Evolutionary conservation across 2,329 filamentous ascomycete species (phyloP).

Genomic region (Fusarium brachygibbosum): DNA sequence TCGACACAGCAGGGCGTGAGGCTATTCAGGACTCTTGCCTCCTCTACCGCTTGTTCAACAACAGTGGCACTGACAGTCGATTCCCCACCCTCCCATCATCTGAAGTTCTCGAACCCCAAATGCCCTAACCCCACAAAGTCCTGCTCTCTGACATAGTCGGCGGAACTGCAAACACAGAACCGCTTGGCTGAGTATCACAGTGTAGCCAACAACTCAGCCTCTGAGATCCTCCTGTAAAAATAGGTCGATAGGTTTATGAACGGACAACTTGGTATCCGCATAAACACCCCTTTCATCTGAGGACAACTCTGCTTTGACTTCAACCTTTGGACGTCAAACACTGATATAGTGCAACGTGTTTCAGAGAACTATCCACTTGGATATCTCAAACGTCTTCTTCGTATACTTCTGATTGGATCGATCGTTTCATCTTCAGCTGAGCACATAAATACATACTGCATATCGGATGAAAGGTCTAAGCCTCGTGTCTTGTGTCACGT

Average conservation of each 20-base stretch:
- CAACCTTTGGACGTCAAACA: conserved; percentile 27
- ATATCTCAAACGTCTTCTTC: conserved; percentile 26
- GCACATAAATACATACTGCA: conserved; percentile 18
- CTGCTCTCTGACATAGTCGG: neutral
- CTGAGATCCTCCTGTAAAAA: neutral
- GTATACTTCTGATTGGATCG: conserved; percentile 23
- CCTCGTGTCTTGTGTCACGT: conserved; percentile 36
- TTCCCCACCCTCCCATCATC: conserved; percentile 20
- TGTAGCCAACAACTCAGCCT: neutral
- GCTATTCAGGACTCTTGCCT: neutral
- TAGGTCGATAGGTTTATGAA: conserved; percentile 2
- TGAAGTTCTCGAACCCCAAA: conserved; percentile 29
- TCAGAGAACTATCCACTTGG: conserved; percentile 27
- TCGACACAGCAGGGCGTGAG: neutral
- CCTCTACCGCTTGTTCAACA: conserved; percentile 3
- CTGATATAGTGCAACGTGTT: conserved; percentile 20
- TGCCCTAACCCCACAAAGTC: conserved; percentile 21
- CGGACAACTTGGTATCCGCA: conserved; percentile 15
- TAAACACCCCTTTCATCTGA: conserved; percentile 6
- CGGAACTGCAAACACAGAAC: conserved; percentile 13
- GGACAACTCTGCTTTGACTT: conserved; percentile 16
- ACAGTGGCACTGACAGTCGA: conserved; percentile 24
- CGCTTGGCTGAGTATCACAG: conserved; percentile 15
- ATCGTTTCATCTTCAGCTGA: conserved; percentile 22
- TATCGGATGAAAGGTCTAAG: conserved; percentile 23